Evolutionary conservation across 2,329 filamentous ascomycete genomes (phyloP).

Genomic region (Xylogone sp.): DNA sequence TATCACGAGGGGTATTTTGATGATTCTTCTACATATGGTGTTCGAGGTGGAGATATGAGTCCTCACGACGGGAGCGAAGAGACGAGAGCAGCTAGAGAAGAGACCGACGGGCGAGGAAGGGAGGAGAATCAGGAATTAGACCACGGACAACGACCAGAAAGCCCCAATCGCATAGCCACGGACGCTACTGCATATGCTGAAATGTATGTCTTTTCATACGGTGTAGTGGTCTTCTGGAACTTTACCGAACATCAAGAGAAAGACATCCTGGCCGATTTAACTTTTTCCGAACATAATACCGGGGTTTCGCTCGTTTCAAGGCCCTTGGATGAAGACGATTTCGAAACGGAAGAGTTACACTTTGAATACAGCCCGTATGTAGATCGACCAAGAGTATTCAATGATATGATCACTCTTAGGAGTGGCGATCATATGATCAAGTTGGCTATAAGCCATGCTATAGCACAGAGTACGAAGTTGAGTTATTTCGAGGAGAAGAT

Average conservation of each 20-base stretch:
- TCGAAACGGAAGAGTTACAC: slow-evolving; percentile 97
- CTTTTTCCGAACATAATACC: slow-evolving; percentile 72
- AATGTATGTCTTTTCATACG: slow-evolving; percentile 96
- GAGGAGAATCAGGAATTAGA: slow-evolving; percentile 30
- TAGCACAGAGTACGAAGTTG: slow-evolving; percentile 94
- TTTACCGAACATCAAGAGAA: slow-evolving; percentile 96
- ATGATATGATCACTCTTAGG: slow-evolving; percentile 97
- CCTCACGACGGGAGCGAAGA: slow-evolving; percentile 37
- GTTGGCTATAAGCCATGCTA: slow-evolving; percentile 93
- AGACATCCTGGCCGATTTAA: slow-evolving; percentile 90
- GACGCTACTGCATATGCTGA: slow-evolving; percentile 81
- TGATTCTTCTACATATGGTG: slow-evolving; percentile 57
- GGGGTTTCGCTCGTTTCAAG: slow-evolving; percentile 68
- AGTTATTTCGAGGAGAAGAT: slow-evolving; percentile 96
- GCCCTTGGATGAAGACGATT: slow-evolving; percentile 82
- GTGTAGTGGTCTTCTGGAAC: slow-evolving; percentile 98
- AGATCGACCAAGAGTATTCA: slow-evolving; percentile 86
- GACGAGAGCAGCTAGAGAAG: slow-evolving; percentile 21
- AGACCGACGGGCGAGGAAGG: slow-evolving; percentile 28
- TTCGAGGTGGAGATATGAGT: slow-evolving; percentile 39
- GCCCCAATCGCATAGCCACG: slow-evolving; percentile 58
- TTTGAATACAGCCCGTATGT: slow-evolving; percentile 92
- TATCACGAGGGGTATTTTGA: slow-evolving; percentile 91
- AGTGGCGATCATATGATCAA: slow-evolving; percentile 99
- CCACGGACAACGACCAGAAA: slow-evolving; percentile 39